A percentile compares a stretch with the other conserved stretches of the same genome.
Evolutionary conservation across 2,329 filamentous ascomycete species (phyloP).

Genomic region (Calonectria pseudoreteaudii): DNA sequence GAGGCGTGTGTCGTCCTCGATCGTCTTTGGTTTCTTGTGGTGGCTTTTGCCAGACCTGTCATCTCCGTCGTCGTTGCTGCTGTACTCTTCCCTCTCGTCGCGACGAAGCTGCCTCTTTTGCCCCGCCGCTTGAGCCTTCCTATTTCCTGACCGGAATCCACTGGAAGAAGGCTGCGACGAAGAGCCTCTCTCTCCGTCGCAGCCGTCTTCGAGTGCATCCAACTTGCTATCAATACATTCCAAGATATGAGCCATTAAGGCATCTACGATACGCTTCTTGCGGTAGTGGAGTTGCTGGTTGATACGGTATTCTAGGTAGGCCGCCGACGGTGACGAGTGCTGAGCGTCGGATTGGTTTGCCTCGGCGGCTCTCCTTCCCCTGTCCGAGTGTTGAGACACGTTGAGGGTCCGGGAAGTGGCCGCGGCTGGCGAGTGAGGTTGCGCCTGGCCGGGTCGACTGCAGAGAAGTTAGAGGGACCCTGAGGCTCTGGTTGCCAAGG

Average conservation of each 20-base stretch:
- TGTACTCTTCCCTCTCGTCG: constrained; percentile 42
- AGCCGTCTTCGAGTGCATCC: constrained; percentile 31
- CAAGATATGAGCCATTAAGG: constrained; percentile 27
- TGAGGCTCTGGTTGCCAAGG: no score
- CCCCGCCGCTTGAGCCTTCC: constrained; percentile 22
- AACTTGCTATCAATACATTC: constrained; percentile 28
- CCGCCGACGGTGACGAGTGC: constrained; percentile 22
- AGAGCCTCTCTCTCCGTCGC: constrained; percentile 9
- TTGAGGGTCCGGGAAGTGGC: constrained; percentile 29
- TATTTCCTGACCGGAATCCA: constrained; percentile 26
- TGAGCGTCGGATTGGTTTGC: constrained; percentile 29
- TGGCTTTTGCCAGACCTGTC: constrained; percentile 46
- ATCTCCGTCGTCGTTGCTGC: constrained; percentile 39
- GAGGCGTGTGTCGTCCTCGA: constrained; percentile 41
- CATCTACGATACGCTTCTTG: constrained; percentile 26
- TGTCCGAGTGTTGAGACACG: constrained; percentile 31
- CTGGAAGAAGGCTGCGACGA: constrained; percentile 35
- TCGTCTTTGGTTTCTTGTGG: constrained; percentile 50
- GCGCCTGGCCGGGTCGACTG: constrained; percentile 28
- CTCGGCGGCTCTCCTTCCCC: constrained; percentile 38
- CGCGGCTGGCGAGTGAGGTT: constrained; percentile 24
- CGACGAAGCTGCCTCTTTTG: constrained; percentile 34
- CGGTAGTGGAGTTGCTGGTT: constrained; percentile 23
- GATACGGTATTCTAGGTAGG: constrained; percentile 26
- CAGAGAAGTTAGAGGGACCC: not conserved